Evolutionary conservation across 108 stramenopile species (phyloP), one percentile per base, ranked within the genome.

Genomic region (Thalassiosira profunda): DNA sequence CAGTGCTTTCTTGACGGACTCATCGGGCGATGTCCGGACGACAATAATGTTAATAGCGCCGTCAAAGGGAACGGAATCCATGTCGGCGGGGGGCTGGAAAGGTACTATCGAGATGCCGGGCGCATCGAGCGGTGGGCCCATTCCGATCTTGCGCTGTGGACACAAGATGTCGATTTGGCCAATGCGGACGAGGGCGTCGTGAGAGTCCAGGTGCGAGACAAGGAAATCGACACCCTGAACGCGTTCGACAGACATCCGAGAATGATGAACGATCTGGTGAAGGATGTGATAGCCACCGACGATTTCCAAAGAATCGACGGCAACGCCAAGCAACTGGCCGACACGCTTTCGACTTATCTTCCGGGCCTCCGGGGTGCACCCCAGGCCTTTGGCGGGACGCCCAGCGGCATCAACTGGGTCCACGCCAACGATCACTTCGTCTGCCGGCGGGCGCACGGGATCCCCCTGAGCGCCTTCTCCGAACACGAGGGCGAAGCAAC

Each of bases 371-470:
- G 54, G 21, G 62, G 80, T 35, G 65, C 56, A 3, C 69, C 69
- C 0, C 60, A 68, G 35, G 66, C 76, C 5, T 84, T 84, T 63
- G 80, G 82, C 10, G 79, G 79, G 7, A 75, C 83, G 0, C 84
- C 86, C 8, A 61, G 62, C 0, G 76, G 70, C 3, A 81, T 90
- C 9, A 90, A 90, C 75, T 90, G 89, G 89, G 74, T 90, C 10
- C 84, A 89, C 62, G 85, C 84, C 33, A 81, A 85, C 9, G 91
- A 92, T 72, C 86, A 92, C 64, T 92, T 92, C 61, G 84, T 92
- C 1, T 92, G 91, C 60, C 64, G 91, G 17, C 42, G 46, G 21
- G 71, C 91, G 17, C 91, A 92, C 44, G 67, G 71, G 21, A 56
- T 92, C 8, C 65, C 64, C 1, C 77, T 84, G 2, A 58, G 72